Percentiles rank a stretch among this genome's conserved stretches.
Conservation (phyloP, 2,329 filamentous ascomycete species). For the Chaetomiaceae sp. region DNA sequence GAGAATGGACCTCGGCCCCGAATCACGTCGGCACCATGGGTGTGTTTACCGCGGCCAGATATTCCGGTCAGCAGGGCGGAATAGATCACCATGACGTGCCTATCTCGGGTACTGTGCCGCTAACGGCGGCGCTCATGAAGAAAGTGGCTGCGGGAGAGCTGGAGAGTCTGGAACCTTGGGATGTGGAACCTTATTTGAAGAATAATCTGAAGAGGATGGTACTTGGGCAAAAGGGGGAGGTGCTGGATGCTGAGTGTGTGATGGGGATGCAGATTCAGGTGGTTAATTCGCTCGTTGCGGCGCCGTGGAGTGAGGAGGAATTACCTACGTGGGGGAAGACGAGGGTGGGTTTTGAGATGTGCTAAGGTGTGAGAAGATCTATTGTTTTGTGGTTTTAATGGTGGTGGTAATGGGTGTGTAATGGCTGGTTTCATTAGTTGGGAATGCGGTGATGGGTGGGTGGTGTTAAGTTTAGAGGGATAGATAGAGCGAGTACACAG, state of each 20-base stretch:
- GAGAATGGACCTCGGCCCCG: slow-evolving; percentile 49
- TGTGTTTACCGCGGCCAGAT: slow-evolving; percentile 40
- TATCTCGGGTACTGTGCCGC: slow-evolving; percentile 47
- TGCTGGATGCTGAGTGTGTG: slow-evolving; percentile 7
- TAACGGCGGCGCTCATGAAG: slow-evolving; percentile 47
- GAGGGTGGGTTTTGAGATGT: slow-evolving; percentile 23
- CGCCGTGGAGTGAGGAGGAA: slow-evolving; percentile 24
- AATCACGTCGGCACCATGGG: slow-evolving; percentile 61
- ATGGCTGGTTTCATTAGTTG: not conserved
- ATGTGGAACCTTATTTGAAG: slow-evolving; percentile 22
- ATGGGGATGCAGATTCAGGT: slow-evolving; percentile 17
- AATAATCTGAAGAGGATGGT: slow-evolving; percentile 17
- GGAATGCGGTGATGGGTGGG: not conserved
- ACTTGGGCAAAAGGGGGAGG: slow-evolving; percentile 13
- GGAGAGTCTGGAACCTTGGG: slow-evolving; percentile 15
- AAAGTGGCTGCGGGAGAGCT: slow-evolving; percentile 32
- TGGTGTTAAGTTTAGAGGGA: too few species aligned
- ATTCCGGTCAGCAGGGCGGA: not conserved
- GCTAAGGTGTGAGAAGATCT: slow-evolving; percentile 13
- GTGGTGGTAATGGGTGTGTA: not conserved
- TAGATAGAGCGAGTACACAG: too few species aligned
- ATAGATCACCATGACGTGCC: slow-evolving; percentile 29
- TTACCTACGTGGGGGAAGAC: slow-evolving; percentile 22
- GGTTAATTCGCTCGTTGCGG: slow-evolving; percentile 21
- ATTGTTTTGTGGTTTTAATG: too few species aligned